Percentiles rank a stretch among this genome's conserved stretches.
Conservation (phyloP, 495 filamentous ascomycete species). For the Aspergillus sparsus region DNA sequence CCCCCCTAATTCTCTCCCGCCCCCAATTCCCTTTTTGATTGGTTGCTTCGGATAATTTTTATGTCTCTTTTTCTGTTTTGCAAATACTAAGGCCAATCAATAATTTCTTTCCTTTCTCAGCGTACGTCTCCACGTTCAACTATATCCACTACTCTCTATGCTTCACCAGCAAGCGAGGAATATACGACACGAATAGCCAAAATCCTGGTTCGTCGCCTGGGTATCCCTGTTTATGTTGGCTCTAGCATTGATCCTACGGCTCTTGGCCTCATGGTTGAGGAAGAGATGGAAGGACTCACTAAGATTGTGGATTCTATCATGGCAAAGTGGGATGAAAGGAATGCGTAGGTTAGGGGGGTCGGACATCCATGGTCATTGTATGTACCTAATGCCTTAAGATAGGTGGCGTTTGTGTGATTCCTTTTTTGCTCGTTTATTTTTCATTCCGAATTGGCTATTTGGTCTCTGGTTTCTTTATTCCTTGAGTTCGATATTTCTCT, state of each 20-base stretch:
- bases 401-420: neutral
- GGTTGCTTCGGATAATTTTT: neutral
- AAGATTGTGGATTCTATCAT: conserved; percentile 69
- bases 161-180: conserved; percentile 71
- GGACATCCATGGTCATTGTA: too few relatives aligned
- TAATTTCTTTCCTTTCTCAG: conserved; percentile 25
- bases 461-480: neutral
- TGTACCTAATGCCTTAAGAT: too few relatives aligned
- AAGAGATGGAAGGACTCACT: conserved; percentile 88
- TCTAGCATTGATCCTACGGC: conserved; percentile 63
- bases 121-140: conserved; percentile 40
- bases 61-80: neutral
- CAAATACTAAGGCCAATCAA: conserved; percentile 7
- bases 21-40: neutral
- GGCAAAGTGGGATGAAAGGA: conserved; percentile 46
- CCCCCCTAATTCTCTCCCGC: neutral
- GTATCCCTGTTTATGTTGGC: conserved; percentile 78
- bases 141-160: conserved; percentile 78
- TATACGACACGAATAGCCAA: conserved; percentile 84
- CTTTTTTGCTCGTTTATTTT: neutral
- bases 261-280: conserved; percentile 76
- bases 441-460: neutral
- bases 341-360: conserved; percentile 15
- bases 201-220: conserved; percentile 69
- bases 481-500: neutral